Percentiles rank a stretch among this genome's conserved stretches.
These are phyloP conservation scores for Prunus fruticosa DNA, from an alignment of 306 rosid genomes.

Conservation along the genomic window DNA sequence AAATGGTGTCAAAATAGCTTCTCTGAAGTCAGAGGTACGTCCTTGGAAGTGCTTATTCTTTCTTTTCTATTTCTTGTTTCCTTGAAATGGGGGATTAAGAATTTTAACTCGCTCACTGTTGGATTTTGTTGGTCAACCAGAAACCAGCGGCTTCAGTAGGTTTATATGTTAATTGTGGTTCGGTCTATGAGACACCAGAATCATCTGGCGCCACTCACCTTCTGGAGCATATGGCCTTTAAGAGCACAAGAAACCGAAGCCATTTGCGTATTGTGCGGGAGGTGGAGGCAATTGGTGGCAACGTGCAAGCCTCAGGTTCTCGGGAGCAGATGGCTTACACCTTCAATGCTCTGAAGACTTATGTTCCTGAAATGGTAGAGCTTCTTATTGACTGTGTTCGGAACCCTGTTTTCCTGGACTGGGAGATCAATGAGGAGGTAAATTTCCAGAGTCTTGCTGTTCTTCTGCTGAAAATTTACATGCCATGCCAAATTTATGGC, in stretches of 20 bases:
- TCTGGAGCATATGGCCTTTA: constrained; percentile 88
- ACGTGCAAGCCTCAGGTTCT: constrained; percentile 79
- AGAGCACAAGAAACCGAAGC: constrained; percentile 77
- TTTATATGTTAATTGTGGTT: constrained; percentile 72
- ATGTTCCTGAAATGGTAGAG: constrained; percentile 94
- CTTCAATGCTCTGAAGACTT: constrained; percentile 76
- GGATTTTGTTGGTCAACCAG: constrained; percentile 40
- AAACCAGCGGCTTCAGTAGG: constrained; percentile 84
- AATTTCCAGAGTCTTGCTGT: neutral
- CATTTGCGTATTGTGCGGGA: constrained; percentile 85
- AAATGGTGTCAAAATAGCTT: constrained; percentile 79
- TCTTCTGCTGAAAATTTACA: neutral
- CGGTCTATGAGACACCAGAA: constrained; percentile 70
- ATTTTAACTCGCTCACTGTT: neutral
- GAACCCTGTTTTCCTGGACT: constrained; percentile 84
- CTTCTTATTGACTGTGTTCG: constrained; percentile 74
- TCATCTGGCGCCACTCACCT: constrained; percentile 79
- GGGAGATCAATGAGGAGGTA: constrained; percentile 98
- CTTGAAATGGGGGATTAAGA: neutral
- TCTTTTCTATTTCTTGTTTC: neutral
- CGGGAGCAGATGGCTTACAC: constrained; percentile 96
- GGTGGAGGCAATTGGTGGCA: constrained; percentile 94
- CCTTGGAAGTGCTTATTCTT: neutral
- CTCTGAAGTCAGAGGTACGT: constrained; percentile 66
- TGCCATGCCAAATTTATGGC: neutral